Evolutionary conservation across 768 basidiomycete genomes (phyloP).

Genomic region (Pulveroboletus sp.): DNA sequence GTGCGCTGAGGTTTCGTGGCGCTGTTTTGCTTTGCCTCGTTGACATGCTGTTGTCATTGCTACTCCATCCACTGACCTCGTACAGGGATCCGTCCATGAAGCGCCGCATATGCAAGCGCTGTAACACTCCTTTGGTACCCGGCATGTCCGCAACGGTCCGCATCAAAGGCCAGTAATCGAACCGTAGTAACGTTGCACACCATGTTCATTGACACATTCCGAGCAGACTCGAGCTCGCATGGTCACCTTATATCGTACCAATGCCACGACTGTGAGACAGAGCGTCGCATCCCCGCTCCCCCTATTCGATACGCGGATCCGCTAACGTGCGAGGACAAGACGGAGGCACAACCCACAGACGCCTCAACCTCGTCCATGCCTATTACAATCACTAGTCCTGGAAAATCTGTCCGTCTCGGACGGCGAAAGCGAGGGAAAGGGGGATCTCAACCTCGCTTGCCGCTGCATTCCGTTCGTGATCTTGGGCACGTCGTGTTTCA

Average conservation of each 20-base stretch:
- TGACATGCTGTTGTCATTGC: background rate
- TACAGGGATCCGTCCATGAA: conserved; percentile 79
- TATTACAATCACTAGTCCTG: background rate
- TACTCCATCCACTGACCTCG: background rate
- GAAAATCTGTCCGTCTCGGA: background rate
- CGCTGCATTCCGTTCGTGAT: conserved; percentile 59
- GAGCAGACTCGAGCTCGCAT: conserved; percentile 41
- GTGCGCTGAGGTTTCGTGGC: background rate
- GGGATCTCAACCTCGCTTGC: conserved; percentile 33
- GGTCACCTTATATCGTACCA: conserved; percentile 53
- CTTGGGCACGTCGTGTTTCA: conserved; percentile 64
- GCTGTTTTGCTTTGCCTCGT: background rate
- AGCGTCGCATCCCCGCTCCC: conserved; percentile 66
- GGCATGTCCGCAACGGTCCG: conserved; percentile 64
- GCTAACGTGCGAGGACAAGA: background rate
- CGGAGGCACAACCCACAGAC: background rate
- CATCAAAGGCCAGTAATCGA: conserved; percentile 47
- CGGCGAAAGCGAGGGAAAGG: conserved; percentile 17
- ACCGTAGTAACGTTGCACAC: background rate
- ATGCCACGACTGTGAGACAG: conserved; percentile 53
- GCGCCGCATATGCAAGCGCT: conserved; percentile 70
- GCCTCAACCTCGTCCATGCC: background rate
- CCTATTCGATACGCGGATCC: conserved; percentile 29
- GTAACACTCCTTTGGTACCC: conserved; percentile 59
- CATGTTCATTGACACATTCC: conserved; percentile 14